Evolutionary conservation across 192 early-diverging fungal species (phyloP), one percentile per base, ranked within the genome.

Genomic region (Coemansia sp.): DNA sequence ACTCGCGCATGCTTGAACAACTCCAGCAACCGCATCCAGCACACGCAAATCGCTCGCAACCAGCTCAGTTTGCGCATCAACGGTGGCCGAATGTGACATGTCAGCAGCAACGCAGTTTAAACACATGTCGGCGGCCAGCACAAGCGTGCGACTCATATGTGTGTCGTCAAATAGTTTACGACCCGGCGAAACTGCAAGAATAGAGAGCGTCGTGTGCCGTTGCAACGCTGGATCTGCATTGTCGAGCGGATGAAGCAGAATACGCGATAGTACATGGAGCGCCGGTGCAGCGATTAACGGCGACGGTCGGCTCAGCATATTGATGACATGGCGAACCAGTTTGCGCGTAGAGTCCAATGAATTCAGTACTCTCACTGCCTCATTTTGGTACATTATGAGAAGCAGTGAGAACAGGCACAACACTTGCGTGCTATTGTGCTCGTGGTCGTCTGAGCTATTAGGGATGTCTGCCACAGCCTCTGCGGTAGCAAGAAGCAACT

Each of bases 151-250:
- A 2, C 17, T 60, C 17, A 79, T 66, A 29, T 79, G 77, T 5
- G 51, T 11, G 1, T 41, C 53, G 41, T 79, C 77, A 59, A 79
- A 79, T 2, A 79, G 77, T 19, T 79, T 79, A 5, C 64, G 58
- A n/a, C 64, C 43, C 22, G 72, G 67, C 32, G 53, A 58, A 2
- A 52, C 45, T 12, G 72, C 64, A 5, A 79, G 58, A 8, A 51
- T 47, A 5, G 32, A 38, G 41, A 79, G 57, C 51, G 22, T 63
- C 7, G 47, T 51, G 17, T n/a, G 29, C 7, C 23, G 22, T n/a
- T 39, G 19, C 32, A 2, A 35, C 7, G 1, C 0, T 35, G 14
- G 14, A 5, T 37, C 17, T 5, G 24, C 14, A 25, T 27, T 1
- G 17, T 57, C 47, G 0, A 37, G 59, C 8, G 64, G 59, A 17